phyloP scores from a whole-genome alignment of 2,329 filamentous ascomycete genomes.

The Xylaria sp. region DNA sequence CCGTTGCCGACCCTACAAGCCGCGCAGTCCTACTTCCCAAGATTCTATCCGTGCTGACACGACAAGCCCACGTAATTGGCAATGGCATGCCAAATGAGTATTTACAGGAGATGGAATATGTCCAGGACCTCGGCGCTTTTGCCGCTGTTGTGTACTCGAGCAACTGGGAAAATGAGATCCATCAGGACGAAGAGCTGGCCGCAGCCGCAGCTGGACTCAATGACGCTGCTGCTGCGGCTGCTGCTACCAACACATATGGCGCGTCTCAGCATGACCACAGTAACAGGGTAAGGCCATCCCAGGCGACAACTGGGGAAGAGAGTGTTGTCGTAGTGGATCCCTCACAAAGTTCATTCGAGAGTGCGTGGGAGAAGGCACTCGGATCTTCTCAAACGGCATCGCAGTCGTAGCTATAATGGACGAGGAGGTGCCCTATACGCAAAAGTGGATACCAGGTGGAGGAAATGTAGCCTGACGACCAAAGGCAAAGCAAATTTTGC shows the following conservation, averaged over 20 bases:
- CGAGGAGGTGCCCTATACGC: neutral
- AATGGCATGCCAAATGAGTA: constrained; percentile 76
- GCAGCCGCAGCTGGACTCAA: constrained; percentile 27
- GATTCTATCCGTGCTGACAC: constrained; percentile 85
- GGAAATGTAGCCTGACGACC: neutral
- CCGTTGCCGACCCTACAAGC: constrained; percentile 2
- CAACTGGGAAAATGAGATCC: constrained; percentile 75
- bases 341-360: constrained; percentile 62
- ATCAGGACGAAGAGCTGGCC: constrained; percentile 48
- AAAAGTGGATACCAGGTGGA: neutral
- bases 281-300: neutral
- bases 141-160: constrained; percentile 86
- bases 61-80: constrained; percentile 89
- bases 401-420: constrained; percentile 9
- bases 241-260: constrained; percentile 12
- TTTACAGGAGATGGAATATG: constrained; percentile 75
- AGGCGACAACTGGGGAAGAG: constrained; percentile 17
- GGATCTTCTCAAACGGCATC: constrained; percentile 34
- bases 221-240: constrained; percentile 16
- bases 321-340: constrained; percentile 54
- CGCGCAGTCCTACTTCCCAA: constrained; percentile 71
- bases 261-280: constrained; percentile 27
- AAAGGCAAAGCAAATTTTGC: neutral
- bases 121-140: constrained; percentile 80
- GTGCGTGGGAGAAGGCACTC: constrained; percentile 71